Conservation (phyloP, 768 basidiomycete species). For the Rhodotorula graminis region DNA sequence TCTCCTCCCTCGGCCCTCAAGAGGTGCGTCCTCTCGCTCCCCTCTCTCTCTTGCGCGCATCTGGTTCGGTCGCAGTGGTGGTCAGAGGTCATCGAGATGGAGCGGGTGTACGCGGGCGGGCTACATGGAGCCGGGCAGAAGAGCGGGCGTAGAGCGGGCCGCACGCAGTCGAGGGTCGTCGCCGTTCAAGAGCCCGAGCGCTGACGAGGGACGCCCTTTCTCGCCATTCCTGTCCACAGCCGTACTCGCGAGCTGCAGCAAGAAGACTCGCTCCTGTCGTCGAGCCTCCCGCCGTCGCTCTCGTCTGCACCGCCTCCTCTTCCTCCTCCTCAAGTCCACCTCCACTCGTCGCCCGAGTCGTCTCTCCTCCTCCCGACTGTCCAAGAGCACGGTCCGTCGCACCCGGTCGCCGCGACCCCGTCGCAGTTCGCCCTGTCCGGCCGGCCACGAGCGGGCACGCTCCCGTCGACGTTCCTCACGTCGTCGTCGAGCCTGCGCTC, state of each 20-base stretch:
- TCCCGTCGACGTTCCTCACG: conserved; percentile 5
- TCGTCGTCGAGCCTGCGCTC: conserved; percentile 64
- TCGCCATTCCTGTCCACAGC: conserved; percentile 22
- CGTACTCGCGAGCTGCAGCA: conserved; percentile 78
- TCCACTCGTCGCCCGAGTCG: conserved; percentile 12
- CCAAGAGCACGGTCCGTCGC: background rate
- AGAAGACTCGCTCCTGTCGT: conserved; percentile 58
- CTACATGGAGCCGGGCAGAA: no score
- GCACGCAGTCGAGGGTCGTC: background rate
- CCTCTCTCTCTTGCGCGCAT: background rate
- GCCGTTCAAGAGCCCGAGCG: background rate
- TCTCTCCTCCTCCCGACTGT: conserved; percentile 45
- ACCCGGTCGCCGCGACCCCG: background rate
- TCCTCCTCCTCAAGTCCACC: conserved; percentile 53
- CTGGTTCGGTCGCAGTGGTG: no score
- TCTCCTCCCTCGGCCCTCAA: background rate
- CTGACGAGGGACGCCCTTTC: background rate
- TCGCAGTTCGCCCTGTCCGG: background rate
- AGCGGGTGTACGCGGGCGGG: no score
- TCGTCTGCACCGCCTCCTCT: conserved; percentile 45
- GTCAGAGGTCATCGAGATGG: no score
- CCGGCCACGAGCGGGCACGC: conserved; percentile 47
- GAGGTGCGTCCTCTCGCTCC: background rate
- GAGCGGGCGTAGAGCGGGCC: background rate
- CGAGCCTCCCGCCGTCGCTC: conserved; percentile 48